Evolutionary conservation across 2,329 filamentous ascomycete species (phyloP).

Genomic region (Acrodontium crateriforme): DNA sequence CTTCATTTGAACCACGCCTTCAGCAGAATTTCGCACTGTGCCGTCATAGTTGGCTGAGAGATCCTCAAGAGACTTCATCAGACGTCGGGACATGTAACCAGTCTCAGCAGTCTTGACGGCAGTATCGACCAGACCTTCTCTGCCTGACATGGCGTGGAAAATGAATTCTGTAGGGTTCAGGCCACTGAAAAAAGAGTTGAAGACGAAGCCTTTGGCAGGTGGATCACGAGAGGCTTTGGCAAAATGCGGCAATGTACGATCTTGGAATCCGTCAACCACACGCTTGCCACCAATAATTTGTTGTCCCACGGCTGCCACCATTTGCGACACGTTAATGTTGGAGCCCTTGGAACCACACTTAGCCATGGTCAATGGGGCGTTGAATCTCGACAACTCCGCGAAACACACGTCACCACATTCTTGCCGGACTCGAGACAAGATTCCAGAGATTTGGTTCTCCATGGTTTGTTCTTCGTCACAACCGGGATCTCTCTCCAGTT

Average conservation of each 20-base stretch:
- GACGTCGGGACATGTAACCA: slow-evolving; percentile 92
- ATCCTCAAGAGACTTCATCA: slow-evolving; percentile 98
- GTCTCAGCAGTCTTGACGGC: slow-evolving; percentile 98
- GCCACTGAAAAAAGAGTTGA: slow-evolving; percentile 93
- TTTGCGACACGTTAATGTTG: slow-evolving; percentile 95
- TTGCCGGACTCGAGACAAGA: slow-evolving; percentile 82
- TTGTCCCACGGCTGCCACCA: slow-evolving; percentile 94
- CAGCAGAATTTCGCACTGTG: slow-evolving; percentile 82
- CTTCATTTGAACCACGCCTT: slow-evolving; percentile 87
- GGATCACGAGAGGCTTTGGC: slow-evolving; percentile 83
- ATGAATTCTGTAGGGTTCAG: slow-evolving; percentile 84
- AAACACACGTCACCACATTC: slow-evolving; percentile 87
- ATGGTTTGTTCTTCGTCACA: slow-evolving; percentile 86
- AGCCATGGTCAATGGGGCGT: slow-evolving; percentile 91
- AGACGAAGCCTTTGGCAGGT: slow-evolving; percentile 92
- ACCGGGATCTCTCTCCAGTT: slow-evolving; percentile 71
- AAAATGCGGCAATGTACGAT: slow-evolving; percentile 88
- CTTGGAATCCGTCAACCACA: slow-evolving; percentile 92
- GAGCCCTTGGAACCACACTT: slow-evolving; percentile 95
- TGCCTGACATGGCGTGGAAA: slow-evolving; percentile 95
- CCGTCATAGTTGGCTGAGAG: slow-evolving; percentile 86
- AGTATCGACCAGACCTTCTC: slow-evolving; percentile 97
- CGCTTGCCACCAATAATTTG: slow-evolving; percentile 92
- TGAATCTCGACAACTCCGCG: slow-evolving; percentile 75
- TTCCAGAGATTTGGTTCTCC: slow-evolving; percentile 80